These are phyloP conservation scores for Passalora sequoiae DNA, from an alignment of 2,329 filamentous ascomycete genomes.

Conservation along the genomic window DNA sequence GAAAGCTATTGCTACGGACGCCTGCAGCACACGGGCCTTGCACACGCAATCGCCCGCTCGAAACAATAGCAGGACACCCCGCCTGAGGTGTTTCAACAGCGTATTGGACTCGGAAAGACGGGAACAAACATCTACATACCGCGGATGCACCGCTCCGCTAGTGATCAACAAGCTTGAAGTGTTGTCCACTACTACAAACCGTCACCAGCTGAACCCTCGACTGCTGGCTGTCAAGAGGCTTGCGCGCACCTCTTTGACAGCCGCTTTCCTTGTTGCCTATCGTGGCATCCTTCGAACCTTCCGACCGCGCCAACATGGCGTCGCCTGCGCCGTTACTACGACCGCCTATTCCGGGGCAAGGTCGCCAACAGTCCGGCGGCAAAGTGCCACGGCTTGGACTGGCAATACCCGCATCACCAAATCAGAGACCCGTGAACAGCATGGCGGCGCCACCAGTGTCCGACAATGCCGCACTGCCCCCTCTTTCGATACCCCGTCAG, in stretches of 20 bases:
- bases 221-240: slow-evolving; percentile 29
- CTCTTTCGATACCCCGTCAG: slow-evolving; percentile 46
- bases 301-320: slow-evolving; percentile 54
- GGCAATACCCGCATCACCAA: slow-evolving; percentile 83
- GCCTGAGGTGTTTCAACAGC: too few relatives aligned
- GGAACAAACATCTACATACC: too few relatives aligned
- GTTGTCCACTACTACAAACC: too few relatives aligned
- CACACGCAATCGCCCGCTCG: too few relatives aligned
- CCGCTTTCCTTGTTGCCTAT: slow-evolving; percentile 25
- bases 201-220: slow-evolving; percentile 1
- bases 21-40: too few relatives aligned
- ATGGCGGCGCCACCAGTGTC: slow-evolving; percentile 35
- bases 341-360: slow-evolving; percentile 70
- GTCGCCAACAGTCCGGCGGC: slow-evolving; percentile 37
- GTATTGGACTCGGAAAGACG: too few relatives aligned
- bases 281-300: slow-evolving; percentile 28
- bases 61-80: too few relatives aligned
- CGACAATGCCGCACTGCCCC: slow-evolving; percentile 32
- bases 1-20: too few relatives aligned
- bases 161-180: too few relatives aligned
- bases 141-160: too few relatives aligned
- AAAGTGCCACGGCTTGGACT: slow-evolving; percentile 71
- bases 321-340: slow-evolving; percentile 75
- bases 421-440: slow-evolving; percentile 63
- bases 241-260: slow-evolving; percentile 28